Evolutionary conservation across 768 basidiomycete species (phyloP), one percentile per base, ranked within the genome.

Genomic region (Boletus eberwhitei): DNA sequence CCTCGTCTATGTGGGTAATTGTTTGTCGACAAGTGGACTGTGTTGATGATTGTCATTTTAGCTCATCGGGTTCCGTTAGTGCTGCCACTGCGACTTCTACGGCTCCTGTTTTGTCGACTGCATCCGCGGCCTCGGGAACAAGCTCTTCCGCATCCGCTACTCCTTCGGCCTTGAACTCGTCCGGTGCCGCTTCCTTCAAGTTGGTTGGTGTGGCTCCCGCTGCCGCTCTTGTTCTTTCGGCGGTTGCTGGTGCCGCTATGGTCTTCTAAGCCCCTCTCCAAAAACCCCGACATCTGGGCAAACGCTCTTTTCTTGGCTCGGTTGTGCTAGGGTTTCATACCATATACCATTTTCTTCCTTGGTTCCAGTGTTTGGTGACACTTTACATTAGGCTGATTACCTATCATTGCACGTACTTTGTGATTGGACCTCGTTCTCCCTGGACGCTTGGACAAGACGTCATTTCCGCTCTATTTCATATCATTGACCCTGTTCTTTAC

Each of bases 171-270:
- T 60, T 70, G 45, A 68, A 32, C 45, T 43, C 41, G 29, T 41
- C 48, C 43, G 68, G 67, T 32, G 73, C 72, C 14, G 56, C 67
- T 19, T 69, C 73, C 17, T 63, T 71, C 58, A 76, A 71, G 57
- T 31, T 59, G 46, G 55, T 53, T 50, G 75, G 69, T 45, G 56
- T 66, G 47, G 74, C 71, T 41, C 69, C 72, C 13, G 45, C 69
- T 26, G 73, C 71, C 3, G 73, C 68, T 14, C 64, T 74, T 8
- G 60, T 77, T 21, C 63, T 81, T 35, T 79, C 81, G 19, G 77
- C 73, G 0, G 62, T 78, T 37, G 82, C 77, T 37, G 84, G 83
- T 37, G 79, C 72, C 22, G 79, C 66, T 14, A 61, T 76, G 54
- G 71, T 79, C 42, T 73, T 83, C 61, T 84, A 71, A 73, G 44